Conservation (phyloP, 179 eudicot genomes). For the Actinidia polygama region DNA sequence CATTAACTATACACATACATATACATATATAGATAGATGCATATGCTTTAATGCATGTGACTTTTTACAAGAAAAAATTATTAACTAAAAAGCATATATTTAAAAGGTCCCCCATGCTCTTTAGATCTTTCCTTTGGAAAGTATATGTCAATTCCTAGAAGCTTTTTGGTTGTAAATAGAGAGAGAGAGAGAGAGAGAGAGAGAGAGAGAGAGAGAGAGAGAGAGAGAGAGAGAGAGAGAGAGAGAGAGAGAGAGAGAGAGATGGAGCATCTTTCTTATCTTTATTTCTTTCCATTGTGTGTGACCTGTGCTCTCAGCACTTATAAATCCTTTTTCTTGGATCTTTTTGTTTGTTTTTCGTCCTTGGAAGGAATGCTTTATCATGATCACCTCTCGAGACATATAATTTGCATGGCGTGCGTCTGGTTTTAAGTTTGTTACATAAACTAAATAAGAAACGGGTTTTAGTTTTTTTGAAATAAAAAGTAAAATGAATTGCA, state of each 20-base stretch:
- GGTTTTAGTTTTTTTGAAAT: no score
- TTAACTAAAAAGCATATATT: no score
- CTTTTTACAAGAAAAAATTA: no score
- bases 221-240: no score
- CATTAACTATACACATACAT: not conserved
- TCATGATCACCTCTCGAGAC: not conserved
- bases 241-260: no score
- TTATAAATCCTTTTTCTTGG: not conserved
- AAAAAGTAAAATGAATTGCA: no score
- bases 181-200: no score
- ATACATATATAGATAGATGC: no score
- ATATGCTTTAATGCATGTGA: no score
- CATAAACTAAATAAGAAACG: no score
- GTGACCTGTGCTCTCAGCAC: conserved; percentile 6
- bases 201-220: no score
- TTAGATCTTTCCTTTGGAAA: conserved; percentile 11
- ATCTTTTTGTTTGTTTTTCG: conserved; percentile 19
- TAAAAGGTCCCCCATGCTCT: not conserved
- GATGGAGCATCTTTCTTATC: not conserved
- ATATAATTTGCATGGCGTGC: not conserved
- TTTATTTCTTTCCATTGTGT: conserved; percentile 13
- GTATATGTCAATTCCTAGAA: conserved; percentile 8
- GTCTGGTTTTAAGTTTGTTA: no score
- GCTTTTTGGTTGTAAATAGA: conserved; percentile 3
- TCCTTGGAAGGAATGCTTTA: not conserved